A percentile compares a stretch with the other conserved stretches of the same genome.
These are phyloP conservation scores for Iberis pinnata DNA, from an alignment of 345 rosid species.

Conservation along the genomic window DNA sequence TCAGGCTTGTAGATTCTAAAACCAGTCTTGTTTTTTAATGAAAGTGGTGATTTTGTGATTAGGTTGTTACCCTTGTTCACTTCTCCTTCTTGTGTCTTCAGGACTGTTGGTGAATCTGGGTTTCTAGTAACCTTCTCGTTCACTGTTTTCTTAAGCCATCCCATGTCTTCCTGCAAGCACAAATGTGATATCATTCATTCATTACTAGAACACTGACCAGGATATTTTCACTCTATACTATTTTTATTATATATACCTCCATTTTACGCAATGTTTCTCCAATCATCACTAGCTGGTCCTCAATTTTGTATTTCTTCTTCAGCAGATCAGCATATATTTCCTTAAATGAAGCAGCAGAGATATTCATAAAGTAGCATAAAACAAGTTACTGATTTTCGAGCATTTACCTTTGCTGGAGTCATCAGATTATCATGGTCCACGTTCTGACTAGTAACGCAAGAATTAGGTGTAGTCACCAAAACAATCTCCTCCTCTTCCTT, in stretches of 20 bases:
- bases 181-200: too few relatives aligned
- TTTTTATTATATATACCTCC: slow-evolving; percentile 50
- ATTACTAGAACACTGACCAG: too few relatives aligned
- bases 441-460: slow-evolving; percentile 38
- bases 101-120: slow-evolving; percentile 13
- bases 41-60: slow-evolving; percentile 10
- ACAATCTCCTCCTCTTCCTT: slow-evolving; percentile 41
- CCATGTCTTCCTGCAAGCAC: slow-evolving; percentile 56
- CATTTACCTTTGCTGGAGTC: slow-evolving; percentile 47
- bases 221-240: too few relatives aligned
- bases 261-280: slow-evolving; percentile 38
- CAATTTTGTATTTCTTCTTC: slow-evolving; percentile 50
- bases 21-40: slow-evolving; percentile 44
- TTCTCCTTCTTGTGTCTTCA: slow-evolving; percentile 17
- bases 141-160: slow-evolving; percentile 31
- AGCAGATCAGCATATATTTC: slow-evolving; percentile 46
- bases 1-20: slow-evolving; percentile 80
- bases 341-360: slow-evolving; percentile 30
- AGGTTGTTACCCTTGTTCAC: slow-evolving; percentile 18
- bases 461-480: slow-evolving; percentile 33
- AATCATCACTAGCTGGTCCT: slow-evolving; percentile 49
- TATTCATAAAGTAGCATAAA: not conserved
- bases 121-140: slow-evolving; percentile 12
- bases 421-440: slow-evolving; percentile 30
- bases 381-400: not conserved